Evolutionary conservation across 306 rosid species (phyloP), one percentile per base, ranked within the genome.

Genomic region (Carpinus fangiana): DNA sequence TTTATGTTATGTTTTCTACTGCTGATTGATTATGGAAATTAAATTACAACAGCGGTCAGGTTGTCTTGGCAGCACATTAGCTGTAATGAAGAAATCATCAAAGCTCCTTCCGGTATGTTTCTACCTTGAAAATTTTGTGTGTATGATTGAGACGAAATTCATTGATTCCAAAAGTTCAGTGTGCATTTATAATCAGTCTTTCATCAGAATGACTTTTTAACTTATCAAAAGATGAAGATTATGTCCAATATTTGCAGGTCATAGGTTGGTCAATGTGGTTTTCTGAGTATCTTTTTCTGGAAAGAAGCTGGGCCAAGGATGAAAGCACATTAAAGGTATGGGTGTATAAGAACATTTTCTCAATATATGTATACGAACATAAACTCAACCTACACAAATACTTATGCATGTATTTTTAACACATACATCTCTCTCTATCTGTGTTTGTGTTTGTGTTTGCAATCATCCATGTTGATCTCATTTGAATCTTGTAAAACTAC

Each of bases 211-310:
- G 12, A 6, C 51, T 18, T 66, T 16, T 6, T 41, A 38, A 17
- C 51, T 38, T 17, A 59, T 59, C 4, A 23, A 23, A 10, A 8
- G 65, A 77, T 76, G 52, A 66, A 70, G 57, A 57, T 73, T 68
- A 36, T 46, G 61, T 82, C 38, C 59, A 75, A 53, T 38, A 43
- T 57, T 38, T 80, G 79, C 89, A 94, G 98, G 98, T 94, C 54
- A 84, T 94, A 85, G 98, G 98, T 72, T 94, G 98, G 98, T 94
- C 98, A 70, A 94, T 94, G 98, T 92, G 96, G 97, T 94, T 94
- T 83, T 89, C 97, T 70, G 98, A 92, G 77, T 94, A 94, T 80
- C 94, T 94, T 77, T 94, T 92, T 75, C 75, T 94, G 82, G 98
- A 92, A 87, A 90, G 98, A 90, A 94, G 82, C 80, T 94, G 98